Percentiles rank a stretch among this genome's conserved stretches.
These are phyloP conservation scores for Alnus glutinosa DNA, from an alignment of 306 rosid genomes.

Conservation along the genomic window DNA sequence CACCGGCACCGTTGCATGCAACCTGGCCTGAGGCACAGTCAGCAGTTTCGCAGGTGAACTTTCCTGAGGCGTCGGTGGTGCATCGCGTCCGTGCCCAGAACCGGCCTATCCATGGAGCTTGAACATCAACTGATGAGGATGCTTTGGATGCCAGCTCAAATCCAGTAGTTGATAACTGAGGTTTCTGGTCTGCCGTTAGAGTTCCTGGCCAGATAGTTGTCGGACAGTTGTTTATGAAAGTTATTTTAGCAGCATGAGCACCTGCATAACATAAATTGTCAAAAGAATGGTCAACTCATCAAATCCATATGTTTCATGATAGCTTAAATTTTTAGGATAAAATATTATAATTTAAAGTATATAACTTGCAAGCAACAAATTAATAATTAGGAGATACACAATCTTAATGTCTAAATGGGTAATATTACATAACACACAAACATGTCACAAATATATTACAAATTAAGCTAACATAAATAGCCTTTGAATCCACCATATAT, in stretches of 20 bases:
- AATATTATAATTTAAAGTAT: too few species aligned
- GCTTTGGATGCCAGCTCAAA: slow-evolving; percentile 25
- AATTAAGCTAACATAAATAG: too few species aligned
- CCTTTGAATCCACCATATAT: too few species aligned
- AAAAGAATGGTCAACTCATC: too few species aligned
- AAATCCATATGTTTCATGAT: too few species aligned
- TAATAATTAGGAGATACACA: too few species aligned
- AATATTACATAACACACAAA: too few species aligned
- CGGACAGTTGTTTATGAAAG: slow-evolving; percentile 35
- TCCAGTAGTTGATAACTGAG: slow-evolving; percentile 36
- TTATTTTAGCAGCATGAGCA: slow-evolving; percentile 26
- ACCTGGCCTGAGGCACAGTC: slow-evolving; percentile 40
- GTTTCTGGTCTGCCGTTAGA: slow-evolving; percentile 27
- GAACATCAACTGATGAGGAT: not conserved
- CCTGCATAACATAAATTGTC: not conserved
- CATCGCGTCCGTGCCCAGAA: slow-evolving; percentile 43
- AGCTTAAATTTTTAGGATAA: too few species aligned
- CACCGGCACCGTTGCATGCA: slow-evolving; percentile 40
- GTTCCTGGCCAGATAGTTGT: slow-evolving; percentile 42
- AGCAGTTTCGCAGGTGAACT: slow-evolving; percentile 36
- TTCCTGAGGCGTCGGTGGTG: slow-evolving; percentile 24
- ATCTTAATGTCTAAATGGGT: too few species aligned
- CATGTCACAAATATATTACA: too few species aligned
- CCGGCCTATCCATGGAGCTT: slow-evolving; percentile 43
- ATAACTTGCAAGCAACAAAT: too few species aligned